phyloP scores from a whole-genome alignment of 768 basidiomycete genomes.

The Mycena maculata region DNA sequence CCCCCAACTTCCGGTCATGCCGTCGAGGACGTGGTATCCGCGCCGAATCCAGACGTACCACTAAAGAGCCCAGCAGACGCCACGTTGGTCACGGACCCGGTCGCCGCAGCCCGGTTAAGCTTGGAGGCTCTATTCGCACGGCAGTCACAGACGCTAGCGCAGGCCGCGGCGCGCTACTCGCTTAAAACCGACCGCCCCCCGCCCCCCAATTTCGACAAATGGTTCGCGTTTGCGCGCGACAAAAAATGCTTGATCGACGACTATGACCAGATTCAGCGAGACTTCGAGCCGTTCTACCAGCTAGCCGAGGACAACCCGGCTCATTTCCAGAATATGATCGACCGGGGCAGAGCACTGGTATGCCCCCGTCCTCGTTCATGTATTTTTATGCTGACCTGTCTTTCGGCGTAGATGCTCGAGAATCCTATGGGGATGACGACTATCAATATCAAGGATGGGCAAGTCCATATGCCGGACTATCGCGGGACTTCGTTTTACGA shows the following conservation, averaged over 20 bases:
- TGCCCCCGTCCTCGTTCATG: not conserved
- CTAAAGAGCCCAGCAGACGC: not conserved
- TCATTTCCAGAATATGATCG: slow-evolving; percentile 30
- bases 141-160: slow-evolving; percentile 29
- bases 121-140: slow-evolving; percentile 21
- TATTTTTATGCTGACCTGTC: not conserved
- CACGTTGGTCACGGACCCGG: slow-evolving; percentile 10
- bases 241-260: slow-evolving; percentile 36
- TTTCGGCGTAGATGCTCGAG: slow-evolving; percentile 19
- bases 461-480: slow-evolving; percentile 29
- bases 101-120: slow-evolving; percentile 12
- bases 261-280: slow-evolving; percentile 32
- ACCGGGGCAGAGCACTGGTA: slow-evolving; percentile 24
- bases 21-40: not conserved
- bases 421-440: slow-evolving; percentile 33
- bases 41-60: not conserved
- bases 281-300: slow-evolving; percentile 36
- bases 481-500: slow-evolving; percentile 28
- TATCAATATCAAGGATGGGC: slow-evolving; percentile 26
- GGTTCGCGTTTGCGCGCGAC: slow-evolving; percentile 28
- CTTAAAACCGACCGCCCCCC: slow-evolving; percentile 31
- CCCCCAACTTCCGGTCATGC: not conserved
- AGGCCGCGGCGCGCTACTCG: slow-evolving; percentile 35
- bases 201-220: slow-evolving; percentile 32
- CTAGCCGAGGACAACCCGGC: slow-evolving; percentile 22